Conservation (phyloP, 352 stramenopile species). For the Phytophthora meadii region DNA sequence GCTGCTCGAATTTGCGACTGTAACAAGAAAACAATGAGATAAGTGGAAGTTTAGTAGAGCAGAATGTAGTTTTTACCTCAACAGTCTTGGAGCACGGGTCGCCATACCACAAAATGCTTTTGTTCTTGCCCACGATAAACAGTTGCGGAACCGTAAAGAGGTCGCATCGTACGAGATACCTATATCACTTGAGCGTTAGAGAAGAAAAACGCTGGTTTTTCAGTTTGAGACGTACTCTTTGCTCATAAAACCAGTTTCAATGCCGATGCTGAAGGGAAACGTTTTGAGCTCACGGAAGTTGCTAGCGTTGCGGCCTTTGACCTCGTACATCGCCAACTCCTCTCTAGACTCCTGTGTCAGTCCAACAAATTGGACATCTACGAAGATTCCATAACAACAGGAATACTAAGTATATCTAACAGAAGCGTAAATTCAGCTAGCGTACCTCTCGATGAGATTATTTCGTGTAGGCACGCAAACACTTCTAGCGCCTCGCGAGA, state of each 20-base stretch:
- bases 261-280: conserved; percentile 67
- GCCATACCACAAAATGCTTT: conserved; percentile 67
- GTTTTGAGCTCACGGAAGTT: conserved; percentile 59
- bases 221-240: conserved; percentile 54
- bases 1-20: conserved; percentile 40
- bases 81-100: conserved; percentile 41
- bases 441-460: conserved; percentile 43
- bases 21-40: neutral
- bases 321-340: conserved; percentile 66
- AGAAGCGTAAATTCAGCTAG: neutral
- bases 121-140: conserved; percentile 69
- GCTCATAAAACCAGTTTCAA: conserved; percentile 74
- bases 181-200: conserved; percentile 19
- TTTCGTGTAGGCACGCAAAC: conserved; percentile 49
- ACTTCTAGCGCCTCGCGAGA: conserved; percentile 60
- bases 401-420: conserved; percentile 1
- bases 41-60: neutral
- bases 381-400: neutral
- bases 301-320: conserved; percentile 59
- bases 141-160: conserved; percentile 58
- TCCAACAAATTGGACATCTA: conserved; percentile 68
- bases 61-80: conserved; percentile 33
- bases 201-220: neutral
- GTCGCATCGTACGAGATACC: conserved; percentile 74
- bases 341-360: conserved; percentile 78